phyloP scores from a whole-genome alignment of 2,329 filamentous ascomycete genomes.

The Chrysoporthe deuterocubensis region DNA sequence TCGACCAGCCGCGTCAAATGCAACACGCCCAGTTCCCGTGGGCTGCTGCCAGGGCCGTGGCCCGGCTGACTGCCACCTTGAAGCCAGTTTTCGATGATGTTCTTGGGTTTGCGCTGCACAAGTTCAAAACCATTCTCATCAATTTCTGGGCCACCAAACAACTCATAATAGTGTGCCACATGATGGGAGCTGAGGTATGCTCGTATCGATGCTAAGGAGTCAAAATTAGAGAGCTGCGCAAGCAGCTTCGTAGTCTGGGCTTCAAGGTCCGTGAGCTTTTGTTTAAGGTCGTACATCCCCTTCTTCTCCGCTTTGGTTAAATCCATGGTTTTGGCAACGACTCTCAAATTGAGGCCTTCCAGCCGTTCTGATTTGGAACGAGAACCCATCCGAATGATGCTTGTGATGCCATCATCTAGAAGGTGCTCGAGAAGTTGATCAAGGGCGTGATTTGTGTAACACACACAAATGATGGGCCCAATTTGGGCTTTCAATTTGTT shows the following conservation, averaged over 20 bases:
- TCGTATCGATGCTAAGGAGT: conserved; percentile 21
- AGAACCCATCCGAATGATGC: conserved; percentile 66
- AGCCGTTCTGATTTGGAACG: conserved; percentile 60
- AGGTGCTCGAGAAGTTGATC: conserved; percentile 66
- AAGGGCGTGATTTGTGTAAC: conserved; percentile 56
- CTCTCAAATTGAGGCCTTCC: conserved; percentile 52
- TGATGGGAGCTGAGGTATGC: conserved; percentile 32
- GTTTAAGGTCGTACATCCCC: neutral
- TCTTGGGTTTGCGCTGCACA: conserved; percentile 29
- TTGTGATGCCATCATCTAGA: conserved; percentile 47
- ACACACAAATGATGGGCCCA: conserved; percentile 56
- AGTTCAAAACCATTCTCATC: conserved; percentile 35
- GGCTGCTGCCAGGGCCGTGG: conserved; percentile 17
- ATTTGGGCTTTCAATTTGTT: conserved; percentile 45
- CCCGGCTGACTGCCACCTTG: conserved; percentile 12
- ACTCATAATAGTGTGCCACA: conserved; percentile 31
- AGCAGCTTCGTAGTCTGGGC: neutral
- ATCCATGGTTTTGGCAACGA: conserved; percentile 37
- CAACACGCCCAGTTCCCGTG: neutral
- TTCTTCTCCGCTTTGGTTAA: conserved; percentile 46
- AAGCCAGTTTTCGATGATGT: conserved; percentile 33
- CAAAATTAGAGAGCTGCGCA: neutral
- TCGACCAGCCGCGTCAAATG: conserved; percentile 23
- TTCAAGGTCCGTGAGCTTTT: no score
- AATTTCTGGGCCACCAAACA: conserved; percentile 32